Conservation (phyloP, 2,329 filamentous ascomycete species). For the Alternaria sp. region DNA sequence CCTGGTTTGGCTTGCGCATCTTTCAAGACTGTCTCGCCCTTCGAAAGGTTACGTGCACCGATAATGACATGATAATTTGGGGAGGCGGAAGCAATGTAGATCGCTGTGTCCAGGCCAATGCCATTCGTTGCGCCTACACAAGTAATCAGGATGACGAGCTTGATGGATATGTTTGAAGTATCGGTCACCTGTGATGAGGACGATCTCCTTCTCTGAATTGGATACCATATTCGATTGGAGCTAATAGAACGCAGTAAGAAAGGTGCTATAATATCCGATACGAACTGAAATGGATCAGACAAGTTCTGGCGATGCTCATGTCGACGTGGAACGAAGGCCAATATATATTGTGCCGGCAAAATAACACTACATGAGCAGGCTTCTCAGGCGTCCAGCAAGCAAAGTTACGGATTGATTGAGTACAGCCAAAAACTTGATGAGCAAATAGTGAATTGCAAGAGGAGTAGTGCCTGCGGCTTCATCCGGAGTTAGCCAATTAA, state of each 20-base stretch:
- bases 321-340: not conserved
- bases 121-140: conserved; percentile 46
- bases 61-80: conserved; percentile 50
- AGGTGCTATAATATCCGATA: not conserved
- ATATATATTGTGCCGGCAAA: not conserved
- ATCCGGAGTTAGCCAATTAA: not conserved
- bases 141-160: conserved; percentile 10
- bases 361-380: not conserved
- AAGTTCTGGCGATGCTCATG: conserved; percentile 1
- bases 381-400: not conserved
- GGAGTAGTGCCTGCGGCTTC: not conserved
- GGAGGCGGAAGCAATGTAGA: conserved; percentile 39
- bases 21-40: conserved; percentile 43
- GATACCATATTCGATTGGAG: conserved; percentile 11
- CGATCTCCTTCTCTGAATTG: conserved; percentile 33
- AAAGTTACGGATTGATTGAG: not conserved
- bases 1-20: conserved; percentile 39
- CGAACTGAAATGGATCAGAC: not conserved
- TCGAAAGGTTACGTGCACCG: conserved; percentile 44
- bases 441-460: not conserved
- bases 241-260: not conserved
- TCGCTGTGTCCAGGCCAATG: conserved; percentile 48
- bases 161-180: not conserved
- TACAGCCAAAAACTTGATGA: not conserved
- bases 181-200: conserved; percentile 40